These are phyloP conservation scores for Venturiaceae sp. DNA, from an alignment of 2,329 filamentous ascomycete species.

Conservation along the genomic window DNA sequence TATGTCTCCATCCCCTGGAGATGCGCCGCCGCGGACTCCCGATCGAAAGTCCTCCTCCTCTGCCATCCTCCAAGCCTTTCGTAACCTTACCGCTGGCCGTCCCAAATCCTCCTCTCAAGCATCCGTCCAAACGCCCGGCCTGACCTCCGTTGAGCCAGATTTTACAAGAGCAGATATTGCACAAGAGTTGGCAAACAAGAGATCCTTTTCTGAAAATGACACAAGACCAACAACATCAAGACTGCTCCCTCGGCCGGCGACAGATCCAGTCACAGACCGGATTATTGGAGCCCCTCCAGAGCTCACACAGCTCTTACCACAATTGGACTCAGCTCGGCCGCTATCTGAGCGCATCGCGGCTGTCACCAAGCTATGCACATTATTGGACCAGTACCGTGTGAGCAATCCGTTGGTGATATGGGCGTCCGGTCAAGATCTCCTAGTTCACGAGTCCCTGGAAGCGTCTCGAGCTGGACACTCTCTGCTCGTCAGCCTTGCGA, in stretches of 20 bases:
- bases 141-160: constrained; percentile 20
- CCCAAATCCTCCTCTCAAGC: constrained; percentile 19
- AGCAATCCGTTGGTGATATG: constrained; percentile 26
- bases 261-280: background rate
- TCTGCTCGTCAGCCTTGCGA: constrained; percentile 23
- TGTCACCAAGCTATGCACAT: constrained; percentile 21
- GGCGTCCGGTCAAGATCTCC: constrained; percentile 26
- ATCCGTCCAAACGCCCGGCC: constrained; percentile 16
- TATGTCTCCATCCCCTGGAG: constrained; percentile 26
- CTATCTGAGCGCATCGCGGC: constrained; percentile 21
- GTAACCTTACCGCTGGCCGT: constrained; percentile 23
- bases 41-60: constrained; percentile 27
- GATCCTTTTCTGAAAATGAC: background rate
- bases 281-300: constrained; percentile 25
- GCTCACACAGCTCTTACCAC: constrained; percentile 20
- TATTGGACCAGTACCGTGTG: constrained; percentile 25
- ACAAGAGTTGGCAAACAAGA: background rate
- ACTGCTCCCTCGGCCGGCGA: background rate
- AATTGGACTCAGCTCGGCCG: constrained; percentile 17
- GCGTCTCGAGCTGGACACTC: constrained; percentile 23
- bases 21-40: constrained; percentile 26
- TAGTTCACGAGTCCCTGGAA: constrained; percentile 22
- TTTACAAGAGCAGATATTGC: constrained; percentile 11
- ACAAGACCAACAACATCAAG: background rate
- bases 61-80: constrained; percentile 26